Percentiles rank a stretch among this genome's conserved stretches.
phyloP scores from a whole-genome alignment of 2,329 filamentous ascomycete genomes.

The Aspergillus tamarii region DNA sequence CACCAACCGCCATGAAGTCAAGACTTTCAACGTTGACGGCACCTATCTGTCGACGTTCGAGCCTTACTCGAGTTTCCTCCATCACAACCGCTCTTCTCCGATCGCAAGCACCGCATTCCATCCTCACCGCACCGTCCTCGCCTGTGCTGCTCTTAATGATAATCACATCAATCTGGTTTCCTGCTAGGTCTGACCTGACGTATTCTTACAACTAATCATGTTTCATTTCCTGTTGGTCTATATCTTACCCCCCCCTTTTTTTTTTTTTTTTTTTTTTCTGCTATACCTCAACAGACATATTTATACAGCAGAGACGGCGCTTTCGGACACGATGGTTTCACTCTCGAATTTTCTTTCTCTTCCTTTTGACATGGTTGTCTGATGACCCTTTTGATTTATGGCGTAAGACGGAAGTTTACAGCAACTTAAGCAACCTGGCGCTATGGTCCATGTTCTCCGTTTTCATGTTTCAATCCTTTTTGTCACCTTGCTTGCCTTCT shows the following conservation, averaged over 20 bases:
- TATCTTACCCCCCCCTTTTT: background rate
- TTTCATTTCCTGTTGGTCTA: background rate
- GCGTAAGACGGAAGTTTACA: background rate
- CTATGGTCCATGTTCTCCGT: background rate
- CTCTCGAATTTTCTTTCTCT: background rate
- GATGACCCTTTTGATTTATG: slow-evolving; percentile 3
- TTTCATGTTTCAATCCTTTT: background rate
- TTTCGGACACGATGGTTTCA: background rate
- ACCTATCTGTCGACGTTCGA: slow-evolving; percentile 79
- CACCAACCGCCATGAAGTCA: slow-evolving; percentile 83
- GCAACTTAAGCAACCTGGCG: slow-evolving; percentile 5
- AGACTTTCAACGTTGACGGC: slow-evolving; percentile 88
- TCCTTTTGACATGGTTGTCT: background rate
- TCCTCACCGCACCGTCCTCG: slow-evolving; percentile 88
- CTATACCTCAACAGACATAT: background rate
- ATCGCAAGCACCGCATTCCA: slow-evolving; percentile 93
- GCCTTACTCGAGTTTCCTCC: slow-evolving; percentile 85
- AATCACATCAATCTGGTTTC: slow-evolving; percentile 88
- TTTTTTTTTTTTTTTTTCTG: background rate
- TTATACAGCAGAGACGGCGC: background rate
- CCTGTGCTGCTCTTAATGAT: slow-evolving; percentile 82
- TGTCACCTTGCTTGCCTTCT: background rate
- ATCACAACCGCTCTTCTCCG: slow-evolving; percentile 76
- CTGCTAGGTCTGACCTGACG: slow-evolving; percentile 49
- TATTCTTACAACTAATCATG: slow-evolving; percentile 1